Percentiles rank a stretch among this genome's conserved stretches.
These are phyloP conservation scores for Cubamyces sp. DNA, from an alignment of 768 basidiomycete genomes.

Conservation along the genomic window DNA sequence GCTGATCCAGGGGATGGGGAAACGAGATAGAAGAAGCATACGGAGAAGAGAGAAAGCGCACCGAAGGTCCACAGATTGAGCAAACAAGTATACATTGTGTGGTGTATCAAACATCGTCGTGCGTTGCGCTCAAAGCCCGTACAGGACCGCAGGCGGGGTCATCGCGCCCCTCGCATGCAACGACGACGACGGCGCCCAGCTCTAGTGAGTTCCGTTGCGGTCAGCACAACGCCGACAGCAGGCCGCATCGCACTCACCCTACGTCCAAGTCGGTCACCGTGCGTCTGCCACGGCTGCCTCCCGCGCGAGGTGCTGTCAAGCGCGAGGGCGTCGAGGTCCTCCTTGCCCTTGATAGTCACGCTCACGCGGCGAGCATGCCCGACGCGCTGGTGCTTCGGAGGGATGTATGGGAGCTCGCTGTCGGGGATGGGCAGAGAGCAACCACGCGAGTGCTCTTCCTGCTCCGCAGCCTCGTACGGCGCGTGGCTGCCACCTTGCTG, in stretches of 20 bases:
- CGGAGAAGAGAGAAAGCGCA: background rate
- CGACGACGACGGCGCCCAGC: constrained; percentile 21
- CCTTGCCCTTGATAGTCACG: constrained; percentile 41
- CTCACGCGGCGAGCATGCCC: constrained; percentile 47
- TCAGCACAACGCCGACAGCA: background rate
- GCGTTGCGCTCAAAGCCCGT: constrained; percentile 1
- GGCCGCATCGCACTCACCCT: constrained; percentile 17
- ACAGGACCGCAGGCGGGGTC: constrained; percentile 3
- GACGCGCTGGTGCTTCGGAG: constrained; percentile 36
- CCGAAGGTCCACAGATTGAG: background rate
- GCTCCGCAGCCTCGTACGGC: background rate
- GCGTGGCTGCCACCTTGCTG: background rate
- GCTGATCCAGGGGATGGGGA: background rate
- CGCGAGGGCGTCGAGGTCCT: constrained; percentile 30
- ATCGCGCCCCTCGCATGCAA: background rate
- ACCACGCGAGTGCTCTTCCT: background rate
- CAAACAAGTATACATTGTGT: background rate
- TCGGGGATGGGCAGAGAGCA: constrained; percentile 13
- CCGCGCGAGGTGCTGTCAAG: constrained; percentile 20
- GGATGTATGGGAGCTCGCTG: constrained; percentile 37
- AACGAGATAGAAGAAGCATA: background rate
- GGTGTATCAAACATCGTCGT: background rate
- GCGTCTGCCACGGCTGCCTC: constrained; percentile 28
- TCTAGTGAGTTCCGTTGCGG: background rate
- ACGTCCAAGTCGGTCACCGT: constrained; percentile 20